Percentiles rank a stretch among this genome's conserved stretches.
phyloP scores from a whole-genome alignment of 768 basidiomycete genomes.

The Fomitopsis serialis region DNA sequence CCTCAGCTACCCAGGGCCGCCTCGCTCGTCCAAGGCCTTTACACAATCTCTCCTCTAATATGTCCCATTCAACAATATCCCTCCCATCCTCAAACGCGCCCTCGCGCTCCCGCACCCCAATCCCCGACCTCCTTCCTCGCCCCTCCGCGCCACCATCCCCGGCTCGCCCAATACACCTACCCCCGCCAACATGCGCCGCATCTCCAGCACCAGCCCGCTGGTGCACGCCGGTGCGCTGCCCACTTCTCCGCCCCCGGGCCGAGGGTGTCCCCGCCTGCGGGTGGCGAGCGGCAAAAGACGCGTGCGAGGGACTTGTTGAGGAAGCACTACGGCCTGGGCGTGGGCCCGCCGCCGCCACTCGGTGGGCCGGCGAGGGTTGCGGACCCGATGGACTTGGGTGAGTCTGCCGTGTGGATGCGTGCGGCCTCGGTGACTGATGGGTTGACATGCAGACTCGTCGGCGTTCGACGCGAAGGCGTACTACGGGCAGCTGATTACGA shows the following conservation, averaged over 20 bases:
- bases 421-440: not conserved
- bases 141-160: conserved; percentile 36
- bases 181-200: not conserved
- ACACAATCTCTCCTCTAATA: too few relatives aligned
- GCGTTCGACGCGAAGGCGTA: conserved; percentile 81
- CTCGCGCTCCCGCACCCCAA: conserved; percentile 6
- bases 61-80: conserved; percentile 7
- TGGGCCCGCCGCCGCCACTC: conserved; percentile 62
- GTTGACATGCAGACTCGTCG: conserved; percentile 54
- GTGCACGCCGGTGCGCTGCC: not conserved
- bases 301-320: conserved; percentile 72
- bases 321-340: conserved; percentile 82
- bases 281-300: conserved; percentile 18
- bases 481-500: conserved; percentile 83
- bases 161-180: conserved; percentile 12
- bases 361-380: conserved; percentile 34
- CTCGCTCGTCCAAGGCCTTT: too few relatives aligned
- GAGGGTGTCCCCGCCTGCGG: not conserved
- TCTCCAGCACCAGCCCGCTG: not conserved
- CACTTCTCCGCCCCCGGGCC: conserved; percentile 1
- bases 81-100: conserved; percentile 7
- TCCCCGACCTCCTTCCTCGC: conserved; percentile 38
- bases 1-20: too few relatives aligned
- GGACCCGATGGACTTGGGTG: conserved; percentile 83
- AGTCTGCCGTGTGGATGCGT: conserved; percentile 13